These are phyloP conservation scores for Tolypocladium ovalisporum DNA, from an alignment of 2,329 filamentous ascomycete genomes.

Conservation along the genomic window DNA sequence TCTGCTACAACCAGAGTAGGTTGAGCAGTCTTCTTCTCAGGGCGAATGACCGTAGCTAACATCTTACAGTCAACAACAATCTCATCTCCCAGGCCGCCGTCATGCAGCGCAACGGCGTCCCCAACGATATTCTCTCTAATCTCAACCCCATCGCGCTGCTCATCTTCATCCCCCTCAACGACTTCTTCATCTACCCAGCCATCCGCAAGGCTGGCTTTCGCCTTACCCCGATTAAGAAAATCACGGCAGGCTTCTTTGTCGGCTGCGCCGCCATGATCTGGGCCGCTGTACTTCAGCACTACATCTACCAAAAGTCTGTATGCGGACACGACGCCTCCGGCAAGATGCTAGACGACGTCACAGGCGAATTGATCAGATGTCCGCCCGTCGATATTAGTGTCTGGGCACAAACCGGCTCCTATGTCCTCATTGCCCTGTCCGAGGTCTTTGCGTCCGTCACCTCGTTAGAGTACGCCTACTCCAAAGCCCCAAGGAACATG, in stretches of 20 bases:
- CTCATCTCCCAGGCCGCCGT: constrained; percentile 53
- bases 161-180: constrained; percentile 62
- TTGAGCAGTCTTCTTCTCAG: neutral
- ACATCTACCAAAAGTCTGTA: constrained; percentile 51
- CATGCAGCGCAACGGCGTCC: constrained; percentile 57
- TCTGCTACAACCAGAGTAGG: constrained; percentile 41
- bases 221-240: constrained; percentile 68
- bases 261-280: constrained; percentile 50
- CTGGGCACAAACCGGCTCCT: constrained; percentile 42
- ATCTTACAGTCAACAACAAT: constrained; percentile 36
- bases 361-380: constrained; percentile 29
- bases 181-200: constrained; percentile 55
- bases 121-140: constrained; percentile 70
- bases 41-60: neutral
- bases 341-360: constrained; percentile 14
- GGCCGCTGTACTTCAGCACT: constrained; percentile 45
- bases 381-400: constrained; percentile 53
- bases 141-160: constrained; percentile 66
- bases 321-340: constrained; percentile 43
- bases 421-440: constrained; percentile 38
- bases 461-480: constrained; percentile 68
- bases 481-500: constrained; percentile 72
- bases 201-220: constrained; percentile 52
- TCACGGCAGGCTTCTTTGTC: constrained; percentile 58
- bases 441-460: constrained; percentile 45